Evolutionary conservation across 2,329 filamentous ascomycete genomes (phyloP).

Genomic region (Daldinia sp.): DNA sequence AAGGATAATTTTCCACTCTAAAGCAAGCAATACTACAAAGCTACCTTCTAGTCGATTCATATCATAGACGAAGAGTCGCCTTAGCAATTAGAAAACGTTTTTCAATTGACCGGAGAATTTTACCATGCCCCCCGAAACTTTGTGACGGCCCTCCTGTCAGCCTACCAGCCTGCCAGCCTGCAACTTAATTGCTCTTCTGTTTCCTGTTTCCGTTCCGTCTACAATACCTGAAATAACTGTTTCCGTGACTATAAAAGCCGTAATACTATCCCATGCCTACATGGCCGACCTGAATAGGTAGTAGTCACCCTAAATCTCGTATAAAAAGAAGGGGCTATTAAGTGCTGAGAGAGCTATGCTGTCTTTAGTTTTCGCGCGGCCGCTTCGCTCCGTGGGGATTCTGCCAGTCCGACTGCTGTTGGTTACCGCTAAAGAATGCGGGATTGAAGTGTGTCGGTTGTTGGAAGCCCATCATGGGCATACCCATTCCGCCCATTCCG

Average conservation of each 20-base stretch:
- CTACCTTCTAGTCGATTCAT: background rate
- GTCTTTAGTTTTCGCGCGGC: constrained; percentile 44
- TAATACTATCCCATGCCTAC: background rate
- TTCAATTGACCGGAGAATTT: constrained; percentile 10
- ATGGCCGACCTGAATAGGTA: background rate
- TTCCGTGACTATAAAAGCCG: constrained; percentile 4
- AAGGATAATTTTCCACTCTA: background rate
- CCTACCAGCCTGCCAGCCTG: background rate
- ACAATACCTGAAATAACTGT: constrained; percentile 1
- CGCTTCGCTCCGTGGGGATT: constrained; percentile 48
- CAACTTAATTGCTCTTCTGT: constrained; percentile 7
- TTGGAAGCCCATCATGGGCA: constrained; percentile 48
- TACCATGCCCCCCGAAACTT: background rate
- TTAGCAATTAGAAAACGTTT: constrained; percentile 8
- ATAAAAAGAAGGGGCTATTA: background rate
- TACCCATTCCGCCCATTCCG: constrained; percentile 40
- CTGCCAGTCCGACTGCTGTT: constrained; percentile 48
- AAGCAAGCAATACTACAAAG: background rate
- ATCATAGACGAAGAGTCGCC: background rate
- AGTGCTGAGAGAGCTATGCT: background rate
- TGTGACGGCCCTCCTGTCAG: background rate
- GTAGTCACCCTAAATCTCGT: background rate
- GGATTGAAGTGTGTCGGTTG: constrained; percentile 47
- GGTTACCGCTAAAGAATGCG: constrained; percentile 46
- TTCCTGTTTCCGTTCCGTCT: background rate